A percentile compares a stretch with the other conserved stretches of the same genome.
These are phyloP conservation scores for Knoxia roxburghii DNA, from an alignment of 257 asterid genomes.

Conservation along the genomic window DNA sequence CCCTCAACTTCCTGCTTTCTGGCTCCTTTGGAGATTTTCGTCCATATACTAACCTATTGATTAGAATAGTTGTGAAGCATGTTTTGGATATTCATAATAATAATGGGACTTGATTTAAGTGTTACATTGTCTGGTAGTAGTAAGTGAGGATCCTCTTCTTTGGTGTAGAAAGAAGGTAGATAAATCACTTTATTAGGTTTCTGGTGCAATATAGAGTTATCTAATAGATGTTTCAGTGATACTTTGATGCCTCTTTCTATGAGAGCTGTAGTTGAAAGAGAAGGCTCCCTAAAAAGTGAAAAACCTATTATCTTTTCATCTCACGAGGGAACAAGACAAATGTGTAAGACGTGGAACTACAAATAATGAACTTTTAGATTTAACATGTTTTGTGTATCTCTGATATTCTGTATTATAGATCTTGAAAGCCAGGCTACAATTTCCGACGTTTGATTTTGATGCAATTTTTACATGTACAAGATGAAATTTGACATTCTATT, in stretches of 20 bases:
- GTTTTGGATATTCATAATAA: not conserved
- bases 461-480: not conserved
- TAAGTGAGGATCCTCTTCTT: not conserved
- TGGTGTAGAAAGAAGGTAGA: not conserved
- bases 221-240: not conserved
- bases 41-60: not conserved
- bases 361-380: not conserved
- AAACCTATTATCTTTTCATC: not conserved
- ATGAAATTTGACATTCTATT: not conserved
- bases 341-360: not conserved
- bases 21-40: not conserved
- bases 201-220: not conserved
- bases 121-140: not conserved
- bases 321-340: not conserved
- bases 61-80: not conserved
- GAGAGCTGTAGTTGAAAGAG: not conserved
- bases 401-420: not conserved
- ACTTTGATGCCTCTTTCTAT: not conserved
- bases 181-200: not conserved
- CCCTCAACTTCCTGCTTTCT: not conserved
- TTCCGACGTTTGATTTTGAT: not conserved
- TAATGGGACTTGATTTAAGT: not conserved
- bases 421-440: not conserved
- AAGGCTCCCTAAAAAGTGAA: too few relatives aligned
- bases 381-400: not conserved